Conservation (phyloP, 768 basidiomycete genomes). For the Boletellus ananas region DNA sequence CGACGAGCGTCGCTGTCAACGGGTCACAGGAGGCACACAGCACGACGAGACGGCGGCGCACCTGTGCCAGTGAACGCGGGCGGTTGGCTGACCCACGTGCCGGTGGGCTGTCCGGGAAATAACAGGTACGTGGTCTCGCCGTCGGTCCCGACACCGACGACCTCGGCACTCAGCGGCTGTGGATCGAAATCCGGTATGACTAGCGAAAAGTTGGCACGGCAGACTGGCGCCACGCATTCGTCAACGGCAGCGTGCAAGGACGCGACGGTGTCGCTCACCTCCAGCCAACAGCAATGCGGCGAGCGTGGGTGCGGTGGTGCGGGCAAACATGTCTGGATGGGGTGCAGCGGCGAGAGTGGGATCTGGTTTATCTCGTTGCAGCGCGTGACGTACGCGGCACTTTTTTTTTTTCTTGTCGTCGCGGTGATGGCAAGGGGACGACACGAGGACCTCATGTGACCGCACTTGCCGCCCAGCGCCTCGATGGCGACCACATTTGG, state of each 20-base stretch:
- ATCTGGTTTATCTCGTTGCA: too few species aligned
- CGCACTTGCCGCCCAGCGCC: too few species aligned
- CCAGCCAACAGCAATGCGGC: conserved; percentile 7
- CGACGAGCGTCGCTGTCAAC: conserved; percentile 2
- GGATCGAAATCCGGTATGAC: conserved; percentile 45
- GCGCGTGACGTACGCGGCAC: too few species aligned
- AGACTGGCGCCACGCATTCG: neutral
- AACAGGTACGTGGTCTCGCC: conserved; percentile 43
- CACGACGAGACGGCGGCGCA: conserved; percentile 5
- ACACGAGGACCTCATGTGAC: too few species aligned
- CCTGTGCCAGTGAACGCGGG: conserved; percentile 38
- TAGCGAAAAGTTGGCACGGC: conserved; percentile 29
- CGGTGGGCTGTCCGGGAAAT: conserved; percentile 34
- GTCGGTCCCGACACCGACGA: conserved; percentile 39
- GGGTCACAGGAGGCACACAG: neutral
- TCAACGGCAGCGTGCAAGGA: neutral
- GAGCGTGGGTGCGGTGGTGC: neutral
- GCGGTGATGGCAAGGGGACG: too few species aligned
- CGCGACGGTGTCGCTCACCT: neutral
- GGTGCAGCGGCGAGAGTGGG: too few species aligned
- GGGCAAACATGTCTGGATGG: neutral
- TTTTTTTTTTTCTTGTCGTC: too few species aligned
- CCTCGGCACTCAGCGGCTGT: conserved; percentile 40
- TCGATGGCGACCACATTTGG: too few species aligned
- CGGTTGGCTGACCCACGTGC: conserved; percentile 25